Evolutionary conservation across 768 basidiomycete genomes (phyloP), one percentile per base, ranked within the genome.

Genomic region (Boletus rex-veris): DNA sequence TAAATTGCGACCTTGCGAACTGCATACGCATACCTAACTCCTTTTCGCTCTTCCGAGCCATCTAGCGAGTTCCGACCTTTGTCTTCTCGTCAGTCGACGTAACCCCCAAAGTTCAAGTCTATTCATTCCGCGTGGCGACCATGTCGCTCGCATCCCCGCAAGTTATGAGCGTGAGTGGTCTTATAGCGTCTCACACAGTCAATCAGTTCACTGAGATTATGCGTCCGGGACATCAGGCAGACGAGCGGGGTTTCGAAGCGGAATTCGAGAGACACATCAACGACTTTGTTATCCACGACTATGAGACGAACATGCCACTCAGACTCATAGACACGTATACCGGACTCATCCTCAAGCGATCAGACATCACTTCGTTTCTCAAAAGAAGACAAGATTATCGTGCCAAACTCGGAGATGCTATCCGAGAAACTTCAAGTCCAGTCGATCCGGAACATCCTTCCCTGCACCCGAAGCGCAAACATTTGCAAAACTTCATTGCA

Each of bases 241-340:
- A 45, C 7, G 7, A 40, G 2, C 48, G 45, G 0, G 53, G 57
- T 16, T 60, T 66, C 48, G 37, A 21, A 7, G 54, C 52, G 0
- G 61, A 65, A 15, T 21, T 63, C 18, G 35, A n/a, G 35, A 19
- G 48, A n/a, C 50, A 64, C 18, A 31, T 65, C 44, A 42, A 61
- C 4, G 57, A 53, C 6, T 48, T 41, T 19, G 36, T 66, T 28
- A 56, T 65, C 38, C 46, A 53, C 18, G 54, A 60, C 14, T 57
- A 56, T 7, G 46, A 48, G 15, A 56, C 39, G 4, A 53, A 49
- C 8, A 62, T 67, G 63, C 65, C 66, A 3, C 45, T 68, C 48
- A 62, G 60, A 48, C 58, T 66, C 41, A 49, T 46, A 12, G 65
- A 66, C 53, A 66, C 66, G 0, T 66, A 67, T 14, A 65, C 66